A percentile compares a stretch with the other conserved stretches of the same genome.
Evolutionary conservation across 2,329 filamentous ascomycete genomes (phyloP).

Genomic region (Seiridium cupressi): DNA sequence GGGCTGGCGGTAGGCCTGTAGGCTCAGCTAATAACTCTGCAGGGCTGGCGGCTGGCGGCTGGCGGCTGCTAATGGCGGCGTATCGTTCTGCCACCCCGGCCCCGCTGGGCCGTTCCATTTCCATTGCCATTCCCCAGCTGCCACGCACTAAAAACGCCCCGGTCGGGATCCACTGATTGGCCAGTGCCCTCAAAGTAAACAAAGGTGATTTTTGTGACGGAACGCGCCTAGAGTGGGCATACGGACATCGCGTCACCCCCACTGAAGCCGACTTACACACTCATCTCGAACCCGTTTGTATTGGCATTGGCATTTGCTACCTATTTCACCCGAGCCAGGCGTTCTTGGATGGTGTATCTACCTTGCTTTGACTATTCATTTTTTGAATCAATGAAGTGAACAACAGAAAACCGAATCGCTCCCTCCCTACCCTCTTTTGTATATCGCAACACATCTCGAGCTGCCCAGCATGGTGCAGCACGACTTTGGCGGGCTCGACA

Average conservation of each 20-base stretch:
- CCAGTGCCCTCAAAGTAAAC: slow-evolving; percentile 37
- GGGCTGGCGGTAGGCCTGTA: not conserved
- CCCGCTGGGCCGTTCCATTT: too few species aligned
- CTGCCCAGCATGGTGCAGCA: slow-evolving; percentile 58
- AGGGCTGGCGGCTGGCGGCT: too few species aligned
- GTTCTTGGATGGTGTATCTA: not conserved
- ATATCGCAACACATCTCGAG: not conserved
- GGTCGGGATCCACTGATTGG: slow-evolving; percentile 8
- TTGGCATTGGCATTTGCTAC: not conserved
- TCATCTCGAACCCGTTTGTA: not conserved
- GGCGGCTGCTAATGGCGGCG: too few species aligned
- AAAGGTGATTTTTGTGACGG: slow-evolving; percentile 21
- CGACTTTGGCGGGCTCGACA: slow-evolving; percentile 69
- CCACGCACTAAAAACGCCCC: not conserved
- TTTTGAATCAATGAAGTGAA: slow-evolving; percentile 8
- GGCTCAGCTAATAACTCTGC: too few species aligned
- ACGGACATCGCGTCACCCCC: slow-evolving; percentile 12
- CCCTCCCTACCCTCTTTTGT: not conserved
- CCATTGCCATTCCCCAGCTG: too few species aligned
- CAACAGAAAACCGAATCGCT: not conserved
- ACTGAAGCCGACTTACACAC: slow-evolving; percentile 5
- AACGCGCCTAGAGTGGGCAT: not conserved
- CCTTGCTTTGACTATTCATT: not conserved
- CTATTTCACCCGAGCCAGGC: not conserved
- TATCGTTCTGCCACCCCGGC: not conserved